Evolutionary conservation across 83 land plant species (phyloP), one percentile per base, ranked within the genome.

Genomic region (Thuja plicata): DNA sequence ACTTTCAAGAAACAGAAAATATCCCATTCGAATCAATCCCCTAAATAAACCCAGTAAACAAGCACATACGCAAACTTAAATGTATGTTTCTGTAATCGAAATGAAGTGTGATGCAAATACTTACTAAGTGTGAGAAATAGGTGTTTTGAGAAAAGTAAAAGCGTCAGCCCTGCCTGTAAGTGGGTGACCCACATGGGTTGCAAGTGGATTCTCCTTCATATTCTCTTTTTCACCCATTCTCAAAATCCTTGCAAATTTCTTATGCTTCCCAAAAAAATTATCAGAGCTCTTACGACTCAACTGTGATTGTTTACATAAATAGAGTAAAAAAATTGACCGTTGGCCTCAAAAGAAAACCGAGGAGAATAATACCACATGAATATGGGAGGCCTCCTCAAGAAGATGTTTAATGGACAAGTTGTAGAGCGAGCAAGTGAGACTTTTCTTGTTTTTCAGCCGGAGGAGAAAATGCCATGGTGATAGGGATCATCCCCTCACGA

Each of bases 51-150:
- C 85, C 17, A 74, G 11, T 11, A 82, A 46, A 48, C 11, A 82
- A 11, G 50, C 7, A 82, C n/a, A 5, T 0, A 82, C 12, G 9
- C 11, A 17, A n/a, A 41, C 52, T 24, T 46, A 27, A 21, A 43
- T 41, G 1, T 30, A 43, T 2, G 13, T 9, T 10, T 41, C n/a
- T 82, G 5, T 21, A 43, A 46, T 46, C 46, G 85, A 82, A 41
- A 43, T 10, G 15, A 38, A 82, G 45, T 8, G n/a, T n/a, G 52
- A 16, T 12, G 0, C 21, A 82, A 43, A 41, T 8, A 81, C 84
- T 81, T 45, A 81, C 84, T 81, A 48, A 0, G 84, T 81, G 24
- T 81, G 50, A 81, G 84, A 81, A 81, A 81, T 81, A 2, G 84
- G 50, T 16, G 45, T 8, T 45, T 81, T 81, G 27, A 45, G n/a